A percentile compares a stretch with the other conserved stretches of the same genome.
These are phyloP conservation scores for Butyriboletus loyo DNA, from an alignment of 768 basidiomycete species.

Conservation along the genomic window DNA sequence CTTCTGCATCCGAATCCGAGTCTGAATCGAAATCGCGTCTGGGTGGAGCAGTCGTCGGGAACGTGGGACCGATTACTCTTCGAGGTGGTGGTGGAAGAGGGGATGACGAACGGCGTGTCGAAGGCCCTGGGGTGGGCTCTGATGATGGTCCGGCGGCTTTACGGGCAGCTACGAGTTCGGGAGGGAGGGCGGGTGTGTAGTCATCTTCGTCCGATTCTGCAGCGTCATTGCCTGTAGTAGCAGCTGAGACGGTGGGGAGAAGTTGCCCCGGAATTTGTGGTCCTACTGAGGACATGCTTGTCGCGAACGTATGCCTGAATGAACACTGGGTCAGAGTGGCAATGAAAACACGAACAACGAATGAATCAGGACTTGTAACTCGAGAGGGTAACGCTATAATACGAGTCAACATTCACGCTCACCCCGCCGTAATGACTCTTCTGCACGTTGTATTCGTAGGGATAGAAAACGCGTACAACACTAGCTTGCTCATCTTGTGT, in stretches of 20 bases:
- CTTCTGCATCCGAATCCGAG: slow-evolving; percentile 70
- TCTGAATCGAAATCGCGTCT: slow-evolving; percentile 32
- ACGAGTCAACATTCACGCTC: background rate
- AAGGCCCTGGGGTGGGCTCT: slow-evolving; percentile 18
- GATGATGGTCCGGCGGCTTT: slow-evolving; percentile 30
- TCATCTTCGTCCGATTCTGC: slow-evolving; percentile 53
- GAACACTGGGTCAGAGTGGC: background rate
- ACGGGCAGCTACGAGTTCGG: slow-evolving; percentile 55
- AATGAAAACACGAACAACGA: background rate
- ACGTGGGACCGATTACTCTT: slow-evolving; percentile 51
- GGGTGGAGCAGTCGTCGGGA: slow-evolving; percentile 40
- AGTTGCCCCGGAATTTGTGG: slow-evolving; percentile 56
- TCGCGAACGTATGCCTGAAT: background rate
- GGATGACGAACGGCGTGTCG: slow-evolving; percentile 20
- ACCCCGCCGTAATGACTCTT: background rate
- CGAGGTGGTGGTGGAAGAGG: slow-evolving; percentile 13
- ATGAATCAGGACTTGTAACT: too few relatives aligned
- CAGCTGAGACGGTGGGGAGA: slow-evolving; percentile 17
- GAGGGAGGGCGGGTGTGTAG: slow-evolving; percentile 72
- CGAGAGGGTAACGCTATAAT: background rate
- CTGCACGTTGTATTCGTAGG: background rate
- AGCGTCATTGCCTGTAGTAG: slow-evolving; percentile 25
- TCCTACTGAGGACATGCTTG: slow-evolving; percentile 50
- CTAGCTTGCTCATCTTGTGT: background rate
- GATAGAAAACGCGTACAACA: background rate